A percentile compares a stretch with the other conserved stretches of the same genome.
Evolutionary conservation across 2,329 filamentous ascomycete species (phyloP).

Genomic region (Penicillium sp.): DNA sequence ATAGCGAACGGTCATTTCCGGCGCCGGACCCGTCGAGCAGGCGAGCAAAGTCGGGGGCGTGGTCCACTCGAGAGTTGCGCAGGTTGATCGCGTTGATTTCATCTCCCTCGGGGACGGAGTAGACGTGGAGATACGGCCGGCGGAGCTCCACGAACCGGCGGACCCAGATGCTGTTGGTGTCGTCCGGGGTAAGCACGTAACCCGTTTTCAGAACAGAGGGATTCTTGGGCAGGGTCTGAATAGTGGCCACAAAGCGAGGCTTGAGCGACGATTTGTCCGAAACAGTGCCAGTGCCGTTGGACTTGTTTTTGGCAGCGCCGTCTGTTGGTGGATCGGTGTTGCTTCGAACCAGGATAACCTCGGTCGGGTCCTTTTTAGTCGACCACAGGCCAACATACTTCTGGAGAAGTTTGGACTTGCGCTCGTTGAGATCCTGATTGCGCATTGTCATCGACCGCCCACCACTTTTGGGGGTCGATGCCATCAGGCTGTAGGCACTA

Average conservation of each 20-base stretch:
- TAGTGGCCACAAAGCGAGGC: constrained; percentile 68
- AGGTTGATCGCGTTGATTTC: constrained; percentile 87
- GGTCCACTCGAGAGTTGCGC: constrained; percentile 84
- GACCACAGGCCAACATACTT: constrained; percentile 44
- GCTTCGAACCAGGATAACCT: constrained; percentile 42
- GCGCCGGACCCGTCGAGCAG: constrained; percentile 57
- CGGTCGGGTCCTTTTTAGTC: constrained; percentile 39
- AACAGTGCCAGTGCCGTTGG: constrained; percentile 25
- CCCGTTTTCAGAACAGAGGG: constrained; percentile 76
- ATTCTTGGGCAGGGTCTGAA: constrained; percentile 76
- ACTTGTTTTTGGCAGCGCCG: constrained; percentile 30
- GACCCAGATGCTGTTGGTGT: constrained; percentile 73
- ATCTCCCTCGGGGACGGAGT: constrained; percentile 73
- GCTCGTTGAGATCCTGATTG: constrained; percentile 34
- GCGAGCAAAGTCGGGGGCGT: constrained; percentile 79
- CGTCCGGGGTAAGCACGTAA: constrained; percentile 79
- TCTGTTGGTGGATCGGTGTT: constrained; percentile 44
- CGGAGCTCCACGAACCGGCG: constrained; percentile 90
- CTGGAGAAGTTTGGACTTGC: constrained; percentile 37
- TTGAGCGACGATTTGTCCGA: constrained; percentile 38
- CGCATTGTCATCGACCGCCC: constrained; percentile 23
- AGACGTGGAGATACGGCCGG: constrained; percentile 85
- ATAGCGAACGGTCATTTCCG: constrained; percentile 33
- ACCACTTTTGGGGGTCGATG: constrained; percentile 30
- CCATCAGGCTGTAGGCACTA: constrained; percentile 37